These are phyloP conservation scores for Cladosporium colombiae DNA, from an alignment of 2,329 filamentous ascomycete species.

Conservation along the genomic window DNA sequence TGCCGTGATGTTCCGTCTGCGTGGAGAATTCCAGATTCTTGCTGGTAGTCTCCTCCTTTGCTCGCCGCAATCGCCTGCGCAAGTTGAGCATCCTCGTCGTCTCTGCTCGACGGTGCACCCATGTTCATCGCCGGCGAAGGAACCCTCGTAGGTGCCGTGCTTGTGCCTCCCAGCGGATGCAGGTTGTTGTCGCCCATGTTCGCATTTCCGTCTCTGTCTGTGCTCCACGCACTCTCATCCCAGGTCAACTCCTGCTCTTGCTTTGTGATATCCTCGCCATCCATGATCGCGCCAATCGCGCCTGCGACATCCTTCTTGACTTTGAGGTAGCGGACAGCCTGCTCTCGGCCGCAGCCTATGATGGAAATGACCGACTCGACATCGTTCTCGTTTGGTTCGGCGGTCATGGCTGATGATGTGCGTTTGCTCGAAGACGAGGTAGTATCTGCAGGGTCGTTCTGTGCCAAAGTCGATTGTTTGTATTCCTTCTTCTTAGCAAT, in stretches of 20 bases:
- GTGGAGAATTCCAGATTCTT: constrained; percentile 57
- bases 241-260: constrained; percentile 30
- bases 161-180: constrained; percentile 33
- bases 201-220: constrained; percentile 34
- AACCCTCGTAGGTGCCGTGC: constrained; percentile 35
- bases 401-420: constrained; percentile 31
- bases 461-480: background rate
- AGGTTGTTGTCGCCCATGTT: constrained; percentile 27
- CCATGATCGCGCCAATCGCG: constrained; percentile 35
- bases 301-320: constrained; percentile 35
- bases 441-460: constrained; percentile 16
- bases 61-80: constrained; percentile 31
- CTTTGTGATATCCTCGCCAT: constrained; percentile 35
- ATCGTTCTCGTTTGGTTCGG: constrained; percentile 30
- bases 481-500: constrained; percentile 10
- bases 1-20: constrained; percentile 37
- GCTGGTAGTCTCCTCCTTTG: constrained; percentile 32
- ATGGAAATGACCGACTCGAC: constrained; percentile 30
- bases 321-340: constrained; percentile 34
- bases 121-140: constrained; percentile 31
- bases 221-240: constrained; percentile 32
- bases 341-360: constrained; percentile 24
- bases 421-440: constrained; percentile 19
- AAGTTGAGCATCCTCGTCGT: constrained; percentile 36
- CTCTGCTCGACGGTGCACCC: constrained; percentile 30